These are phyloP conservation scores for Paulownia fortunei DNA, from an alignment of 257 asterid species.

Conservation along the genomic window DNA sequence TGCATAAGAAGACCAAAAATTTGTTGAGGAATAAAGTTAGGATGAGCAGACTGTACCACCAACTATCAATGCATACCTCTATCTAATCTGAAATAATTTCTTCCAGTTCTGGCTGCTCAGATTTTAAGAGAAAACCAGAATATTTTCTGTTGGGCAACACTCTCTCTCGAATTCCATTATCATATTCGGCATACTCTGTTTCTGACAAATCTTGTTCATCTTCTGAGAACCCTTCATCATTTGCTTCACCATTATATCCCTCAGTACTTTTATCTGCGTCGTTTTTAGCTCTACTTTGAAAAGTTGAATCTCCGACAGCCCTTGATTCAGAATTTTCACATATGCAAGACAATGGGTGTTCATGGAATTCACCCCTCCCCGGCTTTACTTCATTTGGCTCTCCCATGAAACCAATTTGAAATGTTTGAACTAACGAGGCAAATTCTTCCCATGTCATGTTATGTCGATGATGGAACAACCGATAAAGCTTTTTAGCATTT, in stretches of 20 bases:
- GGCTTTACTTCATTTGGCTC: constrained; percentile 65
- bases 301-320: neutral
- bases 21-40: neutral
- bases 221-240: constrained; percentile 47
- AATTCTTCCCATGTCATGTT: constrained; percentile 74
- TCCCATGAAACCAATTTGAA: constrained; percentile 79
- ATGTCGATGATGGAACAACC: constrained; percentile 45
- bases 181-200: constrained; percentile 47
- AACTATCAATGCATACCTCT: neutral
- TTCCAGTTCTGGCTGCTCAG: constrained; percentile 38
- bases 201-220: constrained; percentile 59
- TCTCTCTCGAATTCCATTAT: constrained; percentile 24
- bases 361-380: constrained; percentile 73
- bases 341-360: constrained; percentile 71
- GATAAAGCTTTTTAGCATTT: constrained; percentile 59
- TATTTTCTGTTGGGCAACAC: constrained; percentile 29
- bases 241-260: constrained; percentile 32
- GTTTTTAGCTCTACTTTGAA: constrained; percentile 19
- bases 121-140: constrained; percentile 14
- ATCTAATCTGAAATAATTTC: constrained; percentile 43
- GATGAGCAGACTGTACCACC: neutral
- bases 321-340: constrained; percentile 48
- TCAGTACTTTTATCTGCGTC: neutral
- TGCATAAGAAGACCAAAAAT: neutral
- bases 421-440: constrained; percentile 49